These are phyloP conservation scores for Malus sylvestris DNA, from an alignment of 306 rosid genomes.

Conservation along the genomic window DNA sequence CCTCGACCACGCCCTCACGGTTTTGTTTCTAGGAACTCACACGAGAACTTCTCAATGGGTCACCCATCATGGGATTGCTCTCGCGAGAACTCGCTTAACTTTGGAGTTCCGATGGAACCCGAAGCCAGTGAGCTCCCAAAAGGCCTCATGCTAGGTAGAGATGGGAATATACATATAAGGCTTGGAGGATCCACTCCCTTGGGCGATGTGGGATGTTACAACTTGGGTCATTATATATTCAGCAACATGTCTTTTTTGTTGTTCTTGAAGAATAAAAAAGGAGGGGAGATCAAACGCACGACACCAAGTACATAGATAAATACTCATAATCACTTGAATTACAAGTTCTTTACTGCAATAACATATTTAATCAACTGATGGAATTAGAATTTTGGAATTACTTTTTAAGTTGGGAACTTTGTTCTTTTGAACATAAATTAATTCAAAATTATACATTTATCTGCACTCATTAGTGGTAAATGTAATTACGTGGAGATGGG, in stretches of 20 bases:
- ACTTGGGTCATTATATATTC: neutral
- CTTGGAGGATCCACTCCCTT: too few species aligned
- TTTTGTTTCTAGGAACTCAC: too few species aligned
- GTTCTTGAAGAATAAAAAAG: neutral
- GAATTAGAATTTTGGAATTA: neutral
- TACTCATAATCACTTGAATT: neutral
- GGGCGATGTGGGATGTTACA: too few species aligned
- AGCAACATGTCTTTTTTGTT: neutral
- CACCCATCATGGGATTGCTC: too few species aligned
- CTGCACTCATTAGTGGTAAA: neutral
- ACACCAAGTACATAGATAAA: neutral
- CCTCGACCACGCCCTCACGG: too few species aligned
- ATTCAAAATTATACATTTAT: neutral
- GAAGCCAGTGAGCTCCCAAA: too few species aligned
- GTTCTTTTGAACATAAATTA: neutral
- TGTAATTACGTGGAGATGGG: neutral
- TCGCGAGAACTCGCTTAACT: too few species aligned
- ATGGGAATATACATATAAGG: too few species aligned
- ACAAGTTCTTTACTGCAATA: neutral
- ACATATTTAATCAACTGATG: neutral
- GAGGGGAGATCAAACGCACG: neutral
- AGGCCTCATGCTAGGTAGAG: too few species aligned
- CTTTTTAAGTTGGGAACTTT: neutral
- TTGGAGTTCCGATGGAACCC: too few species aligned
- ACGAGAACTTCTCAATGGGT: too few species aligned